A percentile compares a stretch with the other conserved stretches of the same genome.
phyloP scores from a whole-genome alignment of 371 early-diverging fungal species.

The Mortierella sp. region DNA sequence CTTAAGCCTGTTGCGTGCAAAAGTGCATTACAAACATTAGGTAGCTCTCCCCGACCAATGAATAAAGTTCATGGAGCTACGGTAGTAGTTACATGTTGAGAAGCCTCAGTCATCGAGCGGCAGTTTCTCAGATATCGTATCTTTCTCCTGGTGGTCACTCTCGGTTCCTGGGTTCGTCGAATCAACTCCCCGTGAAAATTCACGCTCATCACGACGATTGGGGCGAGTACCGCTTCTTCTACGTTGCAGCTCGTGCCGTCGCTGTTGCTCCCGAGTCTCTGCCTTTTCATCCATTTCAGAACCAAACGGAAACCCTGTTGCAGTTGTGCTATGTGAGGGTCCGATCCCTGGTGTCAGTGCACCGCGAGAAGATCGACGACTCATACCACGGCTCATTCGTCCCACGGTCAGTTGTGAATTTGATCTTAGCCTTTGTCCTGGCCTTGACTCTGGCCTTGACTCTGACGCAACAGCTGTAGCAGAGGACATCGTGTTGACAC shows the following conservation, averaged over 20 bases:
- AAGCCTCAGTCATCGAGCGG: slow-evolving; percentile 23
- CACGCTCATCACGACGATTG: background rate
- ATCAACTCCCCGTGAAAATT: background rate
- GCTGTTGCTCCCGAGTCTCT: slow-evolving; percentile 20
- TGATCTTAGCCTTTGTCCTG: slow-evolving; percentile 12
- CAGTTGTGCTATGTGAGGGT: background rate
- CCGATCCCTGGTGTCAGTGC: slow-evolving; percentile 4
- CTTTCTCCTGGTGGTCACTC: slow-evolving; percentile 18
- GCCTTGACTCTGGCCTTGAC: background rate
- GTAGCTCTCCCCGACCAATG: too few relatives aligned
- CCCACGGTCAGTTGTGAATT: background rate
- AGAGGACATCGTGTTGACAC: background rate
- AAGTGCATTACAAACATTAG: too few relatives aligned
- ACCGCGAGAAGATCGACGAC: slow-evolving; percentile 20
- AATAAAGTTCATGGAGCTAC: too few relatives aligned
- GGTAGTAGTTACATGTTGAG: too few relatives aligned
- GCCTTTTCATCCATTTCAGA: slow-evolving; percentile 30
- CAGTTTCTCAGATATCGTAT: slow-evolving; percentile 29
- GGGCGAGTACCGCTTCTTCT: slow-evolving; percentile 6
- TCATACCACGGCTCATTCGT: slow-evolving; percentile 5
- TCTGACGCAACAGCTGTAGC: background rate
- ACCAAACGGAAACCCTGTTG: slow-evolving; percentile 4
- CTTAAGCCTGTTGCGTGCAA: too few relatives aligned
- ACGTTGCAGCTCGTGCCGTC: slow-evolving; percentile 19
- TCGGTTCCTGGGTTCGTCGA: background rate